Conservation (phyloP, 305 asterid genomes). For the Fraxinus platypoda region DNA sequence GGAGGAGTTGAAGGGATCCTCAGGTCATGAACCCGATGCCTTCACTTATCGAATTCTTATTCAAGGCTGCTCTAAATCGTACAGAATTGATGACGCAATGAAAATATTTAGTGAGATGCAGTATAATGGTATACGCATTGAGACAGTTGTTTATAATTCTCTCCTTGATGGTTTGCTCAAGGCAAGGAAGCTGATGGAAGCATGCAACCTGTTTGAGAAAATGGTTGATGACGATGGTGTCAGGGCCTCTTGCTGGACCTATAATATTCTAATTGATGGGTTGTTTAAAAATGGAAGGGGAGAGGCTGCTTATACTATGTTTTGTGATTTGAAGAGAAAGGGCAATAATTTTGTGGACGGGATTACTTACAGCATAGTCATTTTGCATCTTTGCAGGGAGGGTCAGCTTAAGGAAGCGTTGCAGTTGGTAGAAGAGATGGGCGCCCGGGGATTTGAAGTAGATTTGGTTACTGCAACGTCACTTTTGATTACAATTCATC, state of each 20-base stretch:
- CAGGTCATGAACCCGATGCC: constrained; percentile 77
- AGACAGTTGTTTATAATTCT: constrained; percentile 67
- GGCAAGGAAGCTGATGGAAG: constrained; percentile 72
- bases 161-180: constrained; percentile 83
- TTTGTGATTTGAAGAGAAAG: constrained; percentile 79
- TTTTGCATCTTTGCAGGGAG: constrained; percentile 67
- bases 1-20: constrained; percentile 86
- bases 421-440: constrained; percentile 88
- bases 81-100: constrained; percentile 59
- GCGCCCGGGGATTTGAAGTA: constrained; percentile 73
- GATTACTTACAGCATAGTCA: constrained; percentile 68
- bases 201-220: constrained; percentile 81
- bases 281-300: constrained; percentile 77
- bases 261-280: constrained; percentile 89
- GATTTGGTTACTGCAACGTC: constrained; percentile 82
- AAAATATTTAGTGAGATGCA: constrained; percentile 77
- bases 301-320: constrained; percentile 76
- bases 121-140: constrained; percentile 61
- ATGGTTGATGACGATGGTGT: constrained; percentile 81
- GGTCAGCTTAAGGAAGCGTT: constrained; percentile 64
- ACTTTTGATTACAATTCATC: constrained; percentile 56
- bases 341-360: constrained; percentile 76
- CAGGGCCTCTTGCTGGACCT: constrained; percentile 88
- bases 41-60: constrained; percentile 78
- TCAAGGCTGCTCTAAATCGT: constrained; percentile 81